phyloP scores from a whole-genome alignment of 2,329 filamentous ascomycete genomes.

The Cladosporium halotolerans region DNA sequence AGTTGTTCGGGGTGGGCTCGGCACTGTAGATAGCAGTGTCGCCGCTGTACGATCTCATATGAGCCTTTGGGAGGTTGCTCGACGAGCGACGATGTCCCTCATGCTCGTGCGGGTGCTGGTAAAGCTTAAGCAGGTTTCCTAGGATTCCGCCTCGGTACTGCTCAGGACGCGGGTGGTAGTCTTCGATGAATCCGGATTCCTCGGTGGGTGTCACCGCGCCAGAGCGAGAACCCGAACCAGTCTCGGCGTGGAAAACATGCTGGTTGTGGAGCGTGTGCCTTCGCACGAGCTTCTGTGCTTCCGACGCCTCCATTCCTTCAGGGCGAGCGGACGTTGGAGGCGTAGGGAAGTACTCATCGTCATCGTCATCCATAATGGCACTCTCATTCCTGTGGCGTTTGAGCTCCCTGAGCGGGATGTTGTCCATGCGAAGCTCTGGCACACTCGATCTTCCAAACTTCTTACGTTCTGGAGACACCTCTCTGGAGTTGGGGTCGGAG shows the following conservation, averaged over 20 bases:
- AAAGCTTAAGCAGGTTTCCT: slow-evolving; percentile 64
- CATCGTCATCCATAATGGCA: slow-evolving; percentile 10
- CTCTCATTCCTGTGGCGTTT: slow-evolving; percentile 28
- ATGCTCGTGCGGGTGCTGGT: slow-evolving; percentile 40
- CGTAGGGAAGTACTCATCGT: slow-evolving; percentile 3
- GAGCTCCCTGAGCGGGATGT: slow-evolving; percentile 26
- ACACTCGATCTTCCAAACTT: neutral
- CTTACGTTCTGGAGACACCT: slow-evolving; percentile 22
- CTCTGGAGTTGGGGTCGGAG: slow-evolving; percentile 27
- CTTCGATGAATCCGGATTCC: slow-evolving; percentile 48
- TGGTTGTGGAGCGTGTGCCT: slow-evolving; percentile 30
- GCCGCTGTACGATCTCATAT: slow-evolving; percentile 12
- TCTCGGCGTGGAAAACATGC: slow-evolving; percentile 13
- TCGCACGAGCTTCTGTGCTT: slow-evolving; percentile 41
- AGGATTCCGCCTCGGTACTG: slow-evolving; percentile 69
- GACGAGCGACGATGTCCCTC: slow-evolving; percentile 9
- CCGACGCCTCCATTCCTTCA: slow-evolving; percentile 27
- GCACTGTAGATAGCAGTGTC: slow-evolving; percentile 10
- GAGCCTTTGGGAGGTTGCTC: slow-evolving; percentile 11
- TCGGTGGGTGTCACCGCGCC: slow-evolving; percentile 44
- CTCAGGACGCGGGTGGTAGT: slow-evolving; percentile 60
- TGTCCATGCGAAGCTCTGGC: slow-evolving; percentile 16
- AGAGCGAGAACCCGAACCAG: slow-evolving; percentile 28
- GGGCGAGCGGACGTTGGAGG: neutral
- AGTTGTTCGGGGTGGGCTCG: slow-evolving; percentile 19